phyloP scores from a whole-genome alignment of 768 basidiomycete genomes.

The Cystobasidiopsis lactophilus region DNA sequence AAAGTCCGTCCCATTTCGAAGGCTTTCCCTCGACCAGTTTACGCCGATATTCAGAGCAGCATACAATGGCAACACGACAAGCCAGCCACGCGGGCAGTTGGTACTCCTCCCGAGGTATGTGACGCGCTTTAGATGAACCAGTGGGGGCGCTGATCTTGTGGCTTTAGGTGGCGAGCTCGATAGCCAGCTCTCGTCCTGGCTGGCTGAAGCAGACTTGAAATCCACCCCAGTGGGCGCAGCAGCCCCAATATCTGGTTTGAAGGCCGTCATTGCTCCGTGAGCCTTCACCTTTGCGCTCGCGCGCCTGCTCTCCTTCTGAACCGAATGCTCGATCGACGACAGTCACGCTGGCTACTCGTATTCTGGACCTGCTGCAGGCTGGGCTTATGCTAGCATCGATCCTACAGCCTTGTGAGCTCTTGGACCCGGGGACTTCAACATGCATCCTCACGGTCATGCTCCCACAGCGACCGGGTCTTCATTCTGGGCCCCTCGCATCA shows the following conservation, averaged over 20 bases:
- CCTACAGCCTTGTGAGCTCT: conserved; percentile 48
- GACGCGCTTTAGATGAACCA: not conserved
- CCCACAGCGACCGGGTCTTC: conserved; percentile 65
- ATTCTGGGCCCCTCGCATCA: conserved; percentile 93
- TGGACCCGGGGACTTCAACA: too few relatives aligned
- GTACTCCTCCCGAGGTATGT: conserved; percentile 51
- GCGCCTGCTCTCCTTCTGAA: not conserved
- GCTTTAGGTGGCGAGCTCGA: conserved; percentile 36
- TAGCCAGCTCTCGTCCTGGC: conserved; percentile 32
- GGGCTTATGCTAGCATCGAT: conserved; percentile 84
- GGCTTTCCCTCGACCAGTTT: too few relatives aligned
- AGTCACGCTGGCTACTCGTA: conserved; percentile 94
- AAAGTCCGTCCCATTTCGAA: too few relatives aligned
- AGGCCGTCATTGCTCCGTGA: conserved; percentile 89
- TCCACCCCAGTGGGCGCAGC: too few relatives aligned
- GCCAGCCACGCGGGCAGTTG: conserved; percentile 77
- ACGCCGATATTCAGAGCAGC: too few relatives aligned
- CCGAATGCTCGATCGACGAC: not conserved
- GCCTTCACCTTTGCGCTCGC: too few relatives aligned
- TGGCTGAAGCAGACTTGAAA: conserved; percentile 25
- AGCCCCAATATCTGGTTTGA: too few relatives aligned
- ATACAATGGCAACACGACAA: too few relatives aligned
- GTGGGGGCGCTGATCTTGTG: not conserved
- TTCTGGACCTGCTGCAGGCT: conserved; percentile 80
- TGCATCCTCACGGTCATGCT: too few relatives aligned